A percentile compares a stretch with the other conserved stretches of the same genome.
Conservation (phyloP, 305 asterid genomes). For the Fraxinus floribunda region DNA sequence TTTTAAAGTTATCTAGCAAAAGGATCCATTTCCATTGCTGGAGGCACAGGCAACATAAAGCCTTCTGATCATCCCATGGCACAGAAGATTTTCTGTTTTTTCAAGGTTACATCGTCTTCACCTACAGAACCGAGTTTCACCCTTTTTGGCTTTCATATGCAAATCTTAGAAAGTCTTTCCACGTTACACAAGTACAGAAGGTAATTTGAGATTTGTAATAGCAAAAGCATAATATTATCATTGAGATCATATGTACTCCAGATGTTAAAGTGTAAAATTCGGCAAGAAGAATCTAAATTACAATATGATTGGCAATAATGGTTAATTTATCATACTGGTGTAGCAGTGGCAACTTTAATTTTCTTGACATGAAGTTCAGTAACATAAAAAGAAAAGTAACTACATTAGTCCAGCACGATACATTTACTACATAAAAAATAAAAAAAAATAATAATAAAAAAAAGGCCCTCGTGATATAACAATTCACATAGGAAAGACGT, state of each 20-base stretch:
- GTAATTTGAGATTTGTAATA: not conserved
- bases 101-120: conserved; percentile 28
- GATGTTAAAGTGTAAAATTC: not conserved
- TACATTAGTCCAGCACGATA: not conserved
- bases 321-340: not conserved
- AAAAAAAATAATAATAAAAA: not conserved
- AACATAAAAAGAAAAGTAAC: not conserved
- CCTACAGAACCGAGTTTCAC: conserved; percentile 26
- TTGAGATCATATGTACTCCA: not conserved
- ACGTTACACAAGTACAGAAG: not conserved
- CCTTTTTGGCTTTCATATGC: conserved; percentile 29
- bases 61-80: conserved; percentile 27
- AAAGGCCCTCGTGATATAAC: not conserved
- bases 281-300: not conserved
- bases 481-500: conserved; percentile 30
- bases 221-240: not conserved
- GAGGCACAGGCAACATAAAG: conserved; percentile 26
- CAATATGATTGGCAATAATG: conserved; percentile 16
- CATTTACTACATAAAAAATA: not conserved
- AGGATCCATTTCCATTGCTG: conserved; percentile 24
- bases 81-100: conserved; percentile 29
- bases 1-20: not conserved
- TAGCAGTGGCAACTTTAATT: not conserved
- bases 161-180: not conserved
- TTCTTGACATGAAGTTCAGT: not conserved